Evolutionary conservation across 2,329 filamentous ascomycete species (phyloP).

Genomic region (Fusarium duplospermum): DNA sequence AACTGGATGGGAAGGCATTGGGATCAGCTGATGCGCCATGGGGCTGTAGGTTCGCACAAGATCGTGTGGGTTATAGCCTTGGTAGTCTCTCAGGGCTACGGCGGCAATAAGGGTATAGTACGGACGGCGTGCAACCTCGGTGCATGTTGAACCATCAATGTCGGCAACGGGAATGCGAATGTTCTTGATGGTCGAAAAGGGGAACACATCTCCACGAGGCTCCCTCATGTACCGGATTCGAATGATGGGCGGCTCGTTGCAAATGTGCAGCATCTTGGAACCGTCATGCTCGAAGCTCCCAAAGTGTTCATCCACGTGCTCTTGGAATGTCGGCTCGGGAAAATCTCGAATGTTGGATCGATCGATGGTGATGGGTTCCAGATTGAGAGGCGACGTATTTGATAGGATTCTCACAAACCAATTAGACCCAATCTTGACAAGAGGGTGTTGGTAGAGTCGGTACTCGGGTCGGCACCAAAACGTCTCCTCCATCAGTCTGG

Average conservation of each 20-base stretch:
- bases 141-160: neutral
- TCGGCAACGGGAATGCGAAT: neutral
- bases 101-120: neutral
- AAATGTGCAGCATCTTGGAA: neutral
- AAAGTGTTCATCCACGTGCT: neutral
- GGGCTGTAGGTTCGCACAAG: too few species aligned
- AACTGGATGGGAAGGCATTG: too few species aligned
- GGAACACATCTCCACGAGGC: too few species aligned
- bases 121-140: neutral
- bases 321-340: neutral
- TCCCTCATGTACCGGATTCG: too few species aligned
- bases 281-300: neutral
- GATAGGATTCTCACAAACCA: neutral
- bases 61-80: too few species aligned
- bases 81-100: neutral
- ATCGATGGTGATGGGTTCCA: neutral
- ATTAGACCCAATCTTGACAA: neutral
- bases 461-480: neutral
- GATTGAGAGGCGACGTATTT: too few species aligned
- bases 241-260: neutral
- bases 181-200: neutral
- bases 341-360: too few species aligned
- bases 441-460: neutral
- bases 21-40: too few species aligned
- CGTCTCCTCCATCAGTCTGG: neutral